phyloP scores from a whole-genome alignment of 2,329 filamentous ascomycete genomes.

The Magnaporthiopsis incrustans region DNA sequence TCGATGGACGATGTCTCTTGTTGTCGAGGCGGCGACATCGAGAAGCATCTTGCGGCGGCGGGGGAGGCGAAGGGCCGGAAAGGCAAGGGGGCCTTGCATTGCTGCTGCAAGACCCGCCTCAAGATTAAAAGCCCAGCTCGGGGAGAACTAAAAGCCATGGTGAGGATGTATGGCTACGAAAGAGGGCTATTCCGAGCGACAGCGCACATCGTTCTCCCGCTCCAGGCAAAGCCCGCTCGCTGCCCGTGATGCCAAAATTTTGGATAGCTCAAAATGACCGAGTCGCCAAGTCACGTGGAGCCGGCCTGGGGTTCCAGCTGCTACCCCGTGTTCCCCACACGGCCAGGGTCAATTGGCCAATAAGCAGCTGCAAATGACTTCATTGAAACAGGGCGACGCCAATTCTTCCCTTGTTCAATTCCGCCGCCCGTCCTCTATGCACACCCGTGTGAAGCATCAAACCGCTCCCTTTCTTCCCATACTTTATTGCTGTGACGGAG shows the following conservation, averaged over 20 bases:
- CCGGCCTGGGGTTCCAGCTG: neutral
- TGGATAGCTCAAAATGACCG: neutral
- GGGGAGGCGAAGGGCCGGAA: neutral
- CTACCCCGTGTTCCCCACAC: neutral
- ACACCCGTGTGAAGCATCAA: no score
- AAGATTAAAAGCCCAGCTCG: constrained; percentile 24
- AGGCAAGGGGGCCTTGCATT: constrained; percentile 15
- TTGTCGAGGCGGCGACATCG: constrained; percentile 5
- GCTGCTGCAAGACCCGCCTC: constrained; percentile 23
- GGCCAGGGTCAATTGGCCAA: neutral
- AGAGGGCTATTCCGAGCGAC: neutral
- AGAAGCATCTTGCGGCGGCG: constrained; percentile 2
- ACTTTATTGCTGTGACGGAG: neutral
- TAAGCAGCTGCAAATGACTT: neutral
- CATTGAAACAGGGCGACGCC: neutral
- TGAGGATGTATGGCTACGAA: constrained; percentile 9
- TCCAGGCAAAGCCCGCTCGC: neutral
- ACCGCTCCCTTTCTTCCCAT: neutral
- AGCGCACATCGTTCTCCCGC: neutral
- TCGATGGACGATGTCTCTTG: neutral
- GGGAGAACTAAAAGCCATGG: constrained; percentile 27
- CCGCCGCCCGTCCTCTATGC: no score
- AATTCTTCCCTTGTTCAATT: neutral
- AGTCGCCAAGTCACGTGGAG: constrained; percentile 7
- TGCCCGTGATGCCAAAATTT: neutral